Percentiles rank a stretch among this genome's conserved stretches.
phyloP scores from a whole-genome alignment of 805 yeast genomes.

The Metschnikowia sp. region DNA sequence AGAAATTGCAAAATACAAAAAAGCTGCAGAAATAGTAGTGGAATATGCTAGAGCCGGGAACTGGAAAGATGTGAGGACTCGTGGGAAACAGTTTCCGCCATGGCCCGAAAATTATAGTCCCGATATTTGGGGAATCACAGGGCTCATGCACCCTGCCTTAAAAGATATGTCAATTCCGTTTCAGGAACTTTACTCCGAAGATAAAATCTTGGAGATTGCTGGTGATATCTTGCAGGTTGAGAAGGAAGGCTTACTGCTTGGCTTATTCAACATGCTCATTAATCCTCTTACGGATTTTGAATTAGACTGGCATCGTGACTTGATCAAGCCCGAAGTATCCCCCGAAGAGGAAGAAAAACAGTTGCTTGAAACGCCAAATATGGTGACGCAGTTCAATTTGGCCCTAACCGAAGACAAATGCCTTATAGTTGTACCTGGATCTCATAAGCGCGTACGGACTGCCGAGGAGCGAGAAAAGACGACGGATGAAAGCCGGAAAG shows the following conservation, averaged over 20 bases:
- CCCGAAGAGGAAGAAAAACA: conserved; percentile 43
- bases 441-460: conserved; percentile 45
- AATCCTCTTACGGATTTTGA: conserved; percentile 51
- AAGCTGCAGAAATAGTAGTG: conserved; percentile 37
- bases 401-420: conserved; percentile 47
- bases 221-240: conserved; percentile 42
- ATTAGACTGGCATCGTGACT: conserved; percentile 54
- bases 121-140: conserved; percentile 52
- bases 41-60: conserved; percentile 44
- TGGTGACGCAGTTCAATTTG: conserved; percentile 51
- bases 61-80: conserved; percentile 48
- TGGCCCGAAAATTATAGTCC: conserved; percentile 51
- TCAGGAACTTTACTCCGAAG: conserved; percentile 40
- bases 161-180: conserved; percentile 33
- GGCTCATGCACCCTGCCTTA: conserved; percentile 46
- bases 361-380: conserved; percentile 36
- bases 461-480: conserved; percentile 42
- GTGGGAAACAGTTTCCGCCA: conserved; percentile 56
- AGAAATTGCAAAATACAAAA: conserved; percentile 34
- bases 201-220: conserved; percentile 37
- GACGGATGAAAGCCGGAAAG: conserved; percentile 29
- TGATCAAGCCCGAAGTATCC: conserved; percentile 44
- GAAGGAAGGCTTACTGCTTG: conserved; percentile 39
- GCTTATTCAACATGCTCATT: conserved; percentile 49
- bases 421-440: conserved; percentile 46